Percentiles rank a stretch among this genome's conserved stretches.
Conservation (phyloP, 2,329 filamentous ascomycete genomes). For the Hypoxylon sp. region DNA sequence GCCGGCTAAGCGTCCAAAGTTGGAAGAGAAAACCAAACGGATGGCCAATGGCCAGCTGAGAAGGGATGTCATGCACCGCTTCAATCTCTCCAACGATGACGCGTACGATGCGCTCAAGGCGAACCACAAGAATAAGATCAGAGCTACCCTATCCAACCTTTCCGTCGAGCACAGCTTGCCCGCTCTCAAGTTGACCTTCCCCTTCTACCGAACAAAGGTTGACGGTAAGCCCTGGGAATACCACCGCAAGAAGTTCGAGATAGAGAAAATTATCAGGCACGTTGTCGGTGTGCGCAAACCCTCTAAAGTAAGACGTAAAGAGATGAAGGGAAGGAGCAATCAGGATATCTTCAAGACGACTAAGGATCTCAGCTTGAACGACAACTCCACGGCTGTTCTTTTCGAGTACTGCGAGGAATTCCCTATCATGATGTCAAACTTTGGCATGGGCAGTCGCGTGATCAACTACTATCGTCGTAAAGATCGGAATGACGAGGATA, state of each 20-base stretch:
- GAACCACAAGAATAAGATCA: slow-evolving; percentile 95
- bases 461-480: slow-evolving; percentile 97
- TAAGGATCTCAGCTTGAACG: slow-evolving; percentile 85
- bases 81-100: slow-evolving; percentile 96
- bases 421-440: slow-evolving; percentile 91
- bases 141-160: slow-evolving; percentile 90
- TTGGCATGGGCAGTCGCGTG: slow-evolving; percentile 95
- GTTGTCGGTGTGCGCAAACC: slow-evolving; percentile 61
- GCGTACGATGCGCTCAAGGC: slow-evolving; percentile 96
- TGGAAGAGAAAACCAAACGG: slow-evolving; percentile 71
- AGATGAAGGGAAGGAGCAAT: slow-evolving; percentile 82
- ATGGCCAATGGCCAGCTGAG: slow-evolving; percentile 77
- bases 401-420: slow-evolving; percentile 97
- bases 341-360: slow-evolving; percentile 84
- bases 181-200: slow-evolving; percentile 90
- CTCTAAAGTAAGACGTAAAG: slow-evolving; percentile 82
- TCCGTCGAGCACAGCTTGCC: slow-evolving; percentile 96
- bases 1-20: slow-evolving; percentile 70
- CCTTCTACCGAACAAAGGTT: slow-evolving; percentile 93
- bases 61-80: slow-evolving; percentile 81
- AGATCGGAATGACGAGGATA: slow-evolving; percentile 79
- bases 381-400: slow-evolving; percentile 88
- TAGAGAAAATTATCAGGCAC: slow-evolving; percentile 65
- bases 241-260: slow-evolving; percentile 76
- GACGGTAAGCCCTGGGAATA: slow-evolving; percentile 77